Conservation (phyloP, 1,284 basidiomycete genomes). For the Neolentinus lepideus region DNA sequence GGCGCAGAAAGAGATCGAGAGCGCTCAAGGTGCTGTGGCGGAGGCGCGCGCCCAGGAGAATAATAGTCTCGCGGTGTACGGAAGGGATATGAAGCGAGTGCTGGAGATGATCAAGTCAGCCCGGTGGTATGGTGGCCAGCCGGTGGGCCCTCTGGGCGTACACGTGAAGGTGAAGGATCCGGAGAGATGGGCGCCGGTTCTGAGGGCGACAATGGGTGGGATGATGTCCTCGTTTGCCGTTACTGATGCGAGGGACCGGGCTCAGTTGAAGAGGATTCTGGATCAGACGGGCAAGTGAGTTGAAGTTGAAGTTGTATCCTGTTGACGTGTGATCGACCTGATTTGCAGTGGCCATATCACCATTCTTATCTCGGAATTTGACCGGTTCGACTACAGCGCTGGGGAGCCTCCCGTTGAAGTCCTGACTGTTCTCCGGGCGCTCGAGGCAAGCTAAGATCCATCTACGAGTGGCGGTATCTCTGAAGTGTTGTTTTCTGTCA, state of each 20-base stretch:
- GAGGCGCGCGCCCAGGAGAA: conserved; percentile 40
- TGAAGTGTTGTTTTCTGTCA: conserved; percentile 24
- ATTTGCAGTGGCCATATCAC: conserved; percentile 28
- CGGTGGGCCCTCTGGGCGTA: conserved; percentile 84
- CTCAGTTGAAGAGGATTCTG: conserved; percentile 57
- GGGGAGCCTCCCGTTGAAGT: conserved; percentile 59
- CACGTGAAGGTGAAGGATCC: conserved; percentile 74
- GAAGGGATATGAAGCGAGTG: conserved; percentile 55
- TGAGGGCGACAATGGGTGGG: conserved; percentile 60
- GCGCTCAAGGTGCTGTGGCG: conserved; percentile 38
- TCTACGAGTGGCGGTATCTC: background rate
- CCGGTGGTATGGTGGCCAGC: conserved; percentile 62
- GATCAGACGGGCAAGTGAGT: conserved; percentile 50
- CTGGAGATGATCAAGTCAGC: conserved; percentile 45
- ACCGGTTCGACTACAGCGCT: conserved; percentile 69
- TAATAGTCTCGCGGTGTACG: conserved; percentile 56
- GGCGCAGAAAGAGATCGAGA: conserved; percentile 31
- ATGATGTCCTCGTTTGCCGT: conserved; percentile 74
- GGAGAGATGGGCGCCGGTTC: conserved; percentile 54
- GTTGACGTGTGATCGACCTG: background rate
- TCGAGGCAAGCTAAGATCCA: conserved; percentile 52
- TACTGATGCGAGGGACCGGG: conserved; percentile 65
- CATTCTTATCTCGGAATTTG: conserved; percentile 62
- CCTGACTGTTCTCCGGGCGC: conserved; percentile 77
- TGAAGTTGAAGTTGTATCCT: conserved; percentile 3